Conservation (phyloP, 495 filamentous ascomycete genomes). For the Bacidia rubella region DNA sequence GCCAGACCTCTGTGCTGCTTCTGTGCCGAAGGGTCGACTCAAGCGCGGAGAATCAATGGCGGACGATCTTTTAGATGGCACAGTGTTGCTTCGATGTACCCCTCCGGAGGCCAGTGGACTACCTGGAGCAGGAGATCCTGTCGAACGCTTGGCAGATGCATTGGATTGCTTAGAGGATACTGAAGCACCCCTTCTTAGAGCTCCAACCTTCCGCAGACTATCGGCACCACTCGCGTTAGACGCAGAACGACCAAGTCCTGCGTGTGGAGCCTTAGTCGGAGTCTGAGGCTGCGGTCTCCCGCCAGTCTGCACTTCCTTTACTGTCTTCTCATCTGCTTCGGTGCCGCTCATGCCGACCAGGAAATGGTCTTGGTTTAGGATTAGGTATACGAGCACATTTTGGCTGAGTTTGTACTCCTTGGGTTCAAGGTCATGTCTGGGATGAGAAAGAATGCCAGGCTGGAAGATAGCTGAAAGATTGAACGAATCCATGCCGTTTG, state of each 20-base stretch:
- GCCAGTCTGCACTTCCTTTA: constrained; percentile 67
- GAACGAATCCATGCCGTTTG: constrained; percentile 88
- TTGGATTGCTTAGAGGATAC: constrained; percentile 57
- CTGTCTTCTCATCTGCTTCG: constrained; percentile 72
- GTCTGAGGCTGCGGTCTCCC: constrained; percentile 42
- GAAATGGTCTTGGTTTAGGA: constrained; percentile 89
- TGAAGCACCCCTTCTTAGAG: constrained; percentile 74
- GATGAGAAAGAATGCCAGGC: constrained; percentile 88
- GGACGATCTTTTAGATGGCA: constrained; percentile 87
- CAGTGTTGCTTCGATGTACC: constrained; percentile 81
- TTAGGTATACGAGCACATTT: constrained; percentile 93
- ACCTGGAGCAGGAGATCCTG: constrained; percentile 49
- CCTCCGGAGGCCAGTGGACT: constrained; percentile 32
- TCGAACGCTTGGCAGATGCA: constrained; percentile 53
- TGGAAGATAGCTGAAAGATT: constrained; percentile 98
- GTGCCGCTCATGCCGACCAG: constrained; percentile 91
- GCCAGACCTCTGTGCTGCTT: constrained; percentile 15
- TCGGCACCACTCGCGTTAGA: constrained; percentile 83
- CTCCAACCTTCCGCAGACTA: constrained; percentile 65
- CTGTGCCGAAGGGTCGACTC: constrained; percentile 26
- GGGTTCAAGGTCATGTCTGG: constrained; percentile 86
- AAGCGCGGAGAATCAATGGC: constrained; percentile 46
- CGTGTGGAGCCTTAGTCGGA: constrained; percentile 38
- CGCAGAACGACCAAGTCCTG: constrained; percentile 54
- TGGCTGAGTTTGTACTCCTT: constrained; percentile 89